A percentile compares a stretch with the other conserved stretches of the same genome.
Evolutionary conservation across 192 early-diverging fungal species (phyloP).

Genomic region (Backusella liffmaniae): DNA sequence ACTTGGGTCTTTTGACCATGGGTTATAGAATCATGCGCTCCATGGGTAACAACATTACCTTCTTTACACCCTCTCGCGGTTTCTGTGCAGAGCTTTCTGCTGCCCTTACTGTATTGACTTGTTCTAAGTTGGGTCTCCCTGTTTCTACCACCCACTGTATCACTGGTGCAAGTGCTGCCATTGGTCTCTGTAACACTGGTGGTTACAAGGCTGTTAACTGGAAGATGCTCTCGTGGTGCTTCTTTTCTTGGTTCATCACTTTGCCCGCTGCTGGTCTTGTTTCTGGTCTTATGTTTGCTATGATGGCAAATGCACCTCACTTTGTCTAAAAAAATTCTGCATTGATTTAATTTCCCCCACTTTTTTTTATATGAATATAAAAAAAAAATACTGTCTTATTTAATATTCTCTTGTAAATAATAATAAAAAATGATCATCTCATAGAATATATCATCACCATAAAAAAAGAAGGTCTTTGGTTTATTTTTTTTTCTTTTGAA

Average conservation of each 20-base stretch:
- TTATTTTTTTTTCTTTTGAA: no score
- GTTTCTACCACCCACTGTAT: constrained; percentile 87
- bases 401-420: background rate
- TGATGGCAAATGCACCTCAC: constrained; percentile 54
- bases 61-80: constrained; percentile 76
- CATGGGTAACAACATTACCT: constrained; percentile 84
- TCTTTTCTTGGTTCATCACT: constrained; percentile 75
- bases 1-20: constrained; percentile 69
- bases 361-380: background rate
- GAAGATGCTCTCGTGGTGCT: constrained; percentile 61
- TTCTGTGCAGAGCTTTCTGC: constrained; percentile 79
- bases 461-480: no score
- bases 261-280: constrained; percentile 67
- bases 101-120: constrained; percentile 76
- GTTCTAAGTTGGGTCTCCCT: constrained; percentile 74
- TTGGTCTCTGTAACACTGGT: constrained; percentile 66
- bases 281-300: constrained; percentile 67
- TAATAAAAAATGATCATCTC: background rate
- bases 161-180: constrained; percentile 70
- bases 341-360: background rate
- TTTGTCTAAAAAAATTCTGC: background rate
- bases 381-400: background rate
- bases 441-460: no score
- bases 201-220: constrained; percentile 69
- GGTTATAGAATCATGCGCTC: constrained; percentile 78